Base-by-base conservation (phyloP, 352 stramenopile genomes). In the Globisporangium camurandrum region DNA sequence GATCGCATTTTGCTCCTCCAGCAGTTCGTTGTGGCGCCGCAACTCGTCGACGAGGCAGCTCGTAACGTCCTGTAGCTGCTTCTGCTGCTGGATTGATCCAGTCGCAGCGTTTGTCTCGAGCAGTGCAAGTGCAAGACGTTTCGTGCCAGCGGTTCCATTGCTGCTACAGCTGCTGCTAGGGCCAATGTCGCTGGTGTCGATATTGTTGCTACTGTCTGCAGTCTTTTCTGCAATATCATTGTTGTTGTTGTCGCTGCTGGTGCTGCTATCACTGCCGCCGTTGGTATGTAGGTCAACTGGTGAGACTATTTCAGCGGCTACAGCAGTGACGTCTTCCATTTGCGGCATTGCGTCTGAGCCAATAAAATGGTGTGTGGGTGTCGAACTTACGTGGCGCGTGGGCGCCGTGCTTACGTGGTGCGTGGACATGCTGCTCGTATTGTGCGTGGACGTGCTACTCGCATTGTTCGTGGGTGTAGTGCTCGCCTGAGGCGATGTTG, bases 1-100 rank as follows among this genome's bases (percentile, higher is more conserved):
- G 41, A 90, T 84, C 23, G 74, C 64, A 38, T 90, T 90, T 56
- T 84, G 73, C 26, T 90, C 78, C 49, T 88, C 78, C 23, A 90
- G 57, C 26, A 90, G 47, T 28, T 85, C 71, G 28, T 83, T 88
- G 17, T 78, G 69, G 19, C 71, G 69, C 41, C 65, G 59, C 27
- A 90, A 59, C 54, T 86, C 69, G 23, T 77, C 65, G 17, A 75
- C 58, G 41, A 86, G 61, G 12, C 57, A 49, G 17, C 46, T 62
- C 2, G 69, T 66, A 9, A 80, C 27, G 17, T 51, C 59, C 12
- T 58, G 59, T 4, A 71, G 38, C n/a, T n/a, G n/a, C n/a, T n/a
- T n/a, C n/a, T n/a, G n/a, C 33, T 75, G 61, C n/a, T 59, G 56
- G 8, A 56, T 53, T 3, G 51, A n/a, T n/a, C n/a, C n/a, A 5